phyloP scores from a whole-genome alignment of 306 rosid genomes.

The barrel medic (Medicago truncatula) region DNA sequence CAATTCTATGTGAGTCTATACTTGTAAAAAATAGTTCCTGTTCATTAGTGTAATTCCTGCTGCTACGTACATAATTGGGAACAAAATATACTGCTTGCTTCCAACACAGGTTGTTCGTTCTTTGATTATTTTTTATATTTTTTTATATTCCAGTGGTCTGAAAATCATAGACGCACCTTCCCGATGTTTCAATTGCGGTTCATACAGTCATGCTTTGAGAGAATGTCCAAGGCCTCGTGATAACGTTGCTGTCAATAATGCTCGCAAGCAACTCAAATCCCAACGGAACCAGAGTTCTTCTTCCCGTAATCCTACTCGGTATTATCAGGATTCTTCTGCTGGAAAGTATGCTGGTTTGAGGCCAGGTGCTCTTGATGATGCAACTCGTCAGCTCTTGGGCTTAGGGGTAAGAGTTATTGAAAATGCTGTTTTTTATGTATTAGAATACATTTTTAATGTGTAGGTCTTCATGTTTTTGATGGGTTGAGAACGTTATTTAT shows the following conservation, averaged over 20 bases:
- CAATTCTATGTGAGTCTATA: neutral
- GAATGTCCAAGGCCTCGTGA: slow-evolving; percentile 85
- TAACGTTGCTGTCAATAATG: slow-evolving; percentile 75
- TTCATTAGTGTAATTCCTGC: slow-evolving; percentile 12
- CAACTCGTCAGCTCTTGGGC: slow-evolving; percentile 81
- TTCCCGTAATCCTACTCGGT: slow-evolving; percentile 82
- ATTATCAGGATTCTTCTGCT: slow-evolving; percentile 81
- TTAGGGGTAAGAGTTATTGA: slow-evolving; percentile 66
- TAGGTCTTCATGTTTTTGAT: slow-evolving; percentile 5
- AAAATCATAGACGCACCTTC: slow-evolving; percentile 76
- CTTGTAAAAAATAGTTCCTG: neutral
- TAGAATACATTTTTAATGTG: neutral
- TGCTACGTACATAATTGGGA: neutral
- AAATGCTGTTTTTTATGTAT: slow-evolving; percentile 34
- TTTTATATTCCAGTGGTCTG: slow-evolving; percentile 60
- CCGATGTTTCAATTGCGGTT: slow-evolving; percentile 96
- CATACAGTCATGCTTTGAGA: slow-evolving; percentile 82
- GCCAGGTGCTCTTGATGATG: slow-evolving; percentile 85
- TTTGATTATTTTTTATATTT: slow-evolving; percentile 30
- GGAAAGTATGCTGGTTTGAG: slow-evolving; percentile 92
- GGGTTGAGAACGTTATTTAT: slow-evolving; percentile 7
- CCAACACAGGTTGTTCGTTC: slow-evolving; percentile 25
- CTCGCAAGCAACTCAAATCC: slow-evolving; percentile 77
- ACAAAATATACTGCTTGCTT: slow-evolving; percentile 21
- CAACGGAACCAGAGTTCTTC: slow-evolving; percentile 66